A percentile compares a stretch with the other conserved stretches of the same genome.
These are phyloP conservation scores for Daldinia concentrica DNA, from an alignment of 495 filamentous ascomycete species.

Conservation along the genomic window DNA sequence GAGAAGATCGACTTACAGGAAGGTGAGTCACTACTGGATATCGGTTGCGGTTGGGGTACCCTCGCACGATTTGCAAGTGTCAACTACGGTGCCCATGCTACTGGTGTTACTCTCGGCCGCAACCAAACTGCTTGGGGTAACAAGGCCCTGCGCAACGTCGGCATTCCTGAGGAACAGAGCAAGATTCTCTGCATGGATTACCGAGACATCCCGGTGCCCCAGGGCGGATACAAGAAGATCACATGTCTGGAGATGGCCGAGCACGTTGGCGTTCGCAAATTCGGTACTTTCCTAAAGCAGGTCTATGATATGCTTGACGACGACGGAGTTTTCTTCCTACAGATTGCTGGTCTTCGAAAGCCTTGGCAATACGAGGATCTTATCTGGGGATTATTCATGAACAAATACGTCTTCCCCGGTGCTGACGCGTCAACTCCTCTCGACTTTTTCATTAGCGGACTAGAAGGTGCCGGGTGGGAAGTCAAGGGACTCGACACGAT, in stretches of 20 bases:
- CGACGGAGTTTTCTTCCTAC: slow-evolving; percentile 84
- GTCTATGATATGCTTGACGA: slow-evolving; percentile 88
- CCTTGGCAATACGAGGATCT: slow-evolving; percentile 90
- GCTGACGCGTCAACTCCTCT: slow-evolving; percentile 87
- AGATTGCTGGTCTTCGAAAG: slow-evolving; percentile 84
- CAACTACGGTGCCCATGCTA: slow-evolving; percentile 80
- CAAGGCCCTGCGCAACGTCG: slow-evolving; percentile 72
- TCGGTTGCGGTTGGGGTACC: slow-evolving; percentile 90
- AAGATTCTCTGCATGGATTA: slow-evolving; percentile 85
- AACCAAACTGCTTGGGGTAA: slow-evolving; percentile 90
- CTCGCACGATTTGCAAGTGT: slow-evolving; percentile 80
- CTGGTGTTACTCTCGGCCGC: slow-evolving; percentile 81
- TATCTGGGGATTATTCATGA: slow-evolving; percentile 90
- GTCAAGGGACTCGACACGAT: slow-evolving; percentile 83
- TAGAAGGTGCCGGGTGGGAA: slow-evolving; percentile 82
- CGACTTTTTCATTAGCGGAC: slow-evolving; percentile 71
- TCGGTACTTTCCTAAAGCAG: slow-evolving; percentile 73
- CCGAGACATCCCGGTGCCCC: slow-evolving; percentile 77
- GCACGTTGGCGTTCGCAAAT: slow-evolving; percentile 84
- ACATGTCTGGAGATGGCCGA: slow-evolving; percentile 91
- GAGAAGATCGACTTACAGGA: slow-evolving; percentile 81
- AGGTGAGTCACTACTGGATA: slow-evolving; percentile 79
- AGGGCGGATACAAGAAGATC: slow-evolving; percentile 81
- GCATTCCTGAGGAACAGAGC: slow-evolving; percentile 75
- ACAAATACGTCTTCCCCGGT: slow-evolving; percentile 91